Percentiles rank a stretch among this genome's conserved stretches.
These are phyloP conservation scores for Boletus rubropictus DNA, from an alignment of 768 basidiomycete genomes.

Conservation along the genomic window DNA sequence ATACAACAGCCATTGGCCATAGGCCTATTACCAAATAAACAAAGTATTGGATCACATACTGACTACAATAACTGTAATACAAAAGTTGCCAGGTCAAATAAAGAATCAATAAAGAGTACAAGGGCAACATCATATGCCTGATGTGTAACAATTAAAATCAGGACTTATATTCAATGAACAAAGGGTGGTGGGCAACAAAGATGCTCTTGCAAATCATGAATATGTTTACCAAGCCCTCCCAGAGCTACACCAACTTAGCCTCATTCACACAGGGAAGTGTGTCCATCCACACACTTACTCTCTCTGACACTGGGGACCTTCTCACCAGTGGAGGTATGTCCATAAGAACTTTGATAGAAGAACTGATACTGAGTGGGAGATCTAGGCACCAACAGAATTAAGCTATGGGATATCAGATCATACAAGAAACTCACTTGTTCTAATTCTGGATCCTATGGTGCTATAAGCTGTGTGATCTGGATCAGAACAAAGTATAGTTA, in stretches of 20 bases:
- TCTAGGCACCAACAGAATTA: constrained; percentile 2
- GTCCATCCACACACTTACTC: constrained; percentile 1
- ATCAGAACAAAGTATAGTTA: not conserved
- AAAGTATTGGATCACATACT: no score
- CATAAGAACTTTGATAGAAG: no score
- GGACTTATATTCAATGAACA: no score
- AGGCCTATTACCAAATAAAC: no score
- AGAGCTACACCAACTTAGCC: not conserved
- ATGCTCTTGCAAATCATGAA: not conserved
- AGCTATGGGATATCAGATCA: constrained; percentile 3
- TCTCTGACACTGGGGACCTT: not conserved
- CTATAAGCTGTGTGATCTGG: constrained; percentile 4
- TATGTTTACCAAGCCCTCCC: not conserved
- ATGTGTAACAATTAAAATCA: no score
- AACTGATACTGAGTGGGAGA: no score
- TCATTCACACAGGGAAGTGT: not conserved
- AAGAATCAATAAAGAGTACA: no score
- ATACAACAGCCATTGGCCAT: no score
- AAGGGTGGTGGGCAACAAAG: not conserved
- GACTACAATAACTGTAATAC: no score
- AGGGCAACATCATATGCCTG: no score
- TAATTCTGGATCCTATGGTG: not conserved
- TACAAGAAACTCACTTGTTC: not conserved
- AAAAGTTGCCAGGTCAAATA: no score
- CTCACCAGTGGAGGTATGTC: constrained; percentile 7